A percentile compares a stretch with the other conserved stretches of the same genome.
These are phyloP conservation scores for Ophiostoma montium DNA, from an alignment of 2,329 filamentous ascomycete species.

Conservation along the genomic window DNA sequence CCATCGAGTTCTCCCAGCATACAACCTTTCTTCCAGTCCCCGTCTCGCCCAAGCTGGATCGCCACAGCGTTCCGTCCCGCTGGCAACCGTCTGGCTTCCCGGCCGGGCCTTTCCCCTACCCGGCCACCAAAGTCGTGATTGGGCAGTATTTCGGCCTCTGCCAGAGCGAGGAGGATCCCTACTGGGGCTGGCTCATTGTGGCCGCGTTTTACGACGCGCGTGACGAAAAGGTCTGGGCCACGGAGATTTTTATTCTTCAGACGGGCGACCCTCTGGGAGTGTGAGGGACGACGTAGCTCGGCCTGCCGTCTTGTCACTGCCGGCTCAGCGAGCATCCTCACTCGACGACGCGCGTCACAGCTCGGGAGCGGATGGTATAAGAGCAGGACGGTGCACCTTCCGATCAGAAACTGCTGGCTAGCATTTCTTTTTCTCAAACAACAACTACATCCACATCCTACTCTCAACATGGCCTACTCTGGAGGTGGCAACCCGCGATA, in stretches of 20 bases:
- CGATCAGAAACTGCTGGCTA: too few relatives aligned
- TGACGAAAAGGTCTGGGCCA: conserved; percentile 30
- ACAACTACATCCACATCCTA: too few relatives aligned
- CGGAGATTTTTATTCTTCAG: conserved; percentile 25
- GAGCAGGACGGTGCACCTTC: too few relatives aligned
- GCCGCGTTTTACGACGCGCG: conserved; percentile 32
- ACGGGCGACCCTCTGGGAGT: neutral
- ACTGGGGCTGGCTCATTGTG: conserved; percentile 33
- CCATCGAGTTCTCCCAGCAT: neutral
- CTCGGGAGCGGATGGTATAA: too few relatives aligned
- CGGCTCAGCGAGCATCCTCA: neutral
- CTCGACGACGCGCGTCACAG: neutral
- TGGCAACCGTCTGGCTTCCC: neutral
- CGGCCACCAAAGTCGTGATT: conserved; percentile 31
- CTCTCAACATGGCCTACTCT: conserved; percentile 7
- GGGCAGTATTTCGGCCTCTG: conserved; percentile 26
- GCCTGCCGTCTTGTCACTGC: neutral
- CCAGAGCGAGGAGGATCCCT: conserved; percentile 14
- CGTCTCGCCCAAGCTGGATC: neutral
- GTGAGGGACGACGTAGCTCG: too few relatives aligned
- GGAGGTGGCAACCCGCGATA: conserved; percentile 14
- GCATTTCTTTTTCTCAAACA: too few relatives aligned
- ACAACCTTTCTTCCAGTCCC: neutral
- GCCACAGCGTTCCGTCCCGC: neutral
- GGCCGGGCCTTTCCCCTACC: conserved; percentile 22